Percentiles rank a stretch among this genome's conserved stretches.
Conservation (phyloP, 108 stramenopile species). For the Nitzschia sp. region DNA sequence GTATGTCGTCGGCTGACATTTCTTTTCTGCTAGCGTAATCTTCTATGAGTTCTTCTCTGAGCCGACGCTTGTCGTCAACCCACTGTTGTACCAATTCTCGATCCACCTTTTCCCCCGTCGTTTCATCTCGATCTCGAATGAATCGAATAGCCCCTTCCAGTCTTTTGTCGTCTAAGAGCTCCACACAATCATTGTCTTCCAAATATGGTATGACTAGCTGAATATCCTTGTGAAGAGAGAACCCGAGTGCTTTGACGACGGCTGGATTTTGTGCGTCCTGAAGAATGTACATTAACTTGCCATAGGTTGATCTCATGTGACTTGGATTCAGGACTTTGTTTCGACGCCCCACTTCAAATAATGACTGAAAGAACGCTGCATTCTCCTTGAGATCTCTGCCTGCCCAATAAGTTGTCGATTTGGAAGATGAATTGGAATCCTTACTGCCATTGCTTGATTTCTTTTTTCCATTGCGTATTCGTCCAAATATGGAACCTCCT, state of each 20-base stretch:
- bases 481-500: neutral
- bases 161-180: slow-evolving; percentile 55
- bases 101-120: slow-evolving; percentile 20
- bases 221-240: slow-evolving; percentile 60
- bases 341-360: slow-evolving; percentile 81
- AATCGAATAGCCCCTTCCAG: slow-evolving; percentile 44
- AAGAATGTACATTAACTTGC: slow-evolving; percentile 86
- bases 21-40: slow-evolving; percentile 20
- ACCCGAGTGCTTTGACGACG: slow-evolving; percentile 48
- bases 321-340: slow-evolving; percentile 87
- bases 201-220: slow-evolving; percentile 46
- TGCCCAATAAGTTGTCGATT: slow-evolving; percentile 12
- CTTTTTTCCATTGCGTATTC: neutral
- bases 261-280: slow-evolving; percentile 70
- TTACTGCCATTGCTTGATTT: neutral
- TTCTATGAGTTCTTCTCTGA: slow-evolving; percentile 33
- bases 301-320: slow-evolving; percentile 80
- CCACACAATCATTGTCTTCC: slow-evolving; percentile 29
- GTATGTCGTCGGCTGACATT: slow-evolving; percentile 51
- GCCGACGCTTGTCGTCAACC: slow-evolving; percentile 29
- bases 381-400: slow-evolving; percentile 49
- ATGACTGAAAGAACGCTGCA: slow-evolving; percentile 47
- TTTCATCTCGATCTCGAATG: slow-evolving; percentile 28
- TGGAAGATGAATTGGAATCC: neutral
- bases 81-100: slow-evolving; percentile 16